phyloP scores from a whole-genome alignment of 1,284 basidiomycete species.

The Cutaneotrichosporon daszewskae region DNA sequence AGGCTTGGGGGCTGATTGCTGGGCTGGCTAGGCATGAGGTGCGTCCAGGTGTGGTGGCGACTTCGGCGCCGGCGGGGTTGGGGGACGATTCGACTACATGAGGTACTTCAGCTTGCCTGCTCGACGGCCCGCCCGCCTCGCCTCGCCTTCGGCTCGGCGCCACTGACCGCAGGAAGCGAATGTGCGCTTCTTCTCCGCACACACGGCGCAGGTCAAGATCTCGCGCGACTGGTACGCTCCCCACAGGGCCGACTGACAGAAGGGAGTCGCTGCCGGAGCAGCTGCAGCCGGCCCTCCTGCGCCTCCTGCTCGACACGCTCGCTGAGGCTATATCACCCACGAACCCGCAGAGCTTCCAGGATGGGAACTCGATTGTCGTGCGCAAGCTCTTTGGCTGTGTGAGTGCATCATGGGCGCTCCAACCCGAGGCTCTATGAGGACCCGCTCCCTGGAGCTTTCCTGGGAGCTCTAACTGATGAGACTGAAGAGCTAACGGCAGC shows the following conservation, averaged over 20 bases:
- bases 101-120: no score
- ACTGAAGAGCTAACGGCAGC: slow-evolving; percentile 32
- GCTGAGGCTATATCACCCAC: slow-evolving; percentile 33
- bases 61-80: not conserved
- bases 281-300: slow-evolving; percentile 36
- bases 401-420: no score
- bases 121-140: no score
- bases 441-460: no score
- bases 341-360: slow-evolving; percentile 30
- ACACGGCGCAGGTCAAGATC: slow-evolving; percentile 85
- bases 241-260: not conserved
- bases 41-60: slow-evolving; percentile 3
- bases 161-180: slow-evolving; percentile 55
- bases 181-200: slow-evolving; percentile 86
- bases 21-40: slow-evolving; percentile 43
- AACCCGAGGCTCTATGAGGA: no score
- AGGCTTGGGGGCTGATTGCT: slow-evolving; percentile 47
- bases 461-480: no score
- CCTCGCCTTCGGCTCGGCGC: not conserved
- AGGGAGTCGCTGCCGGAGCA: slow-evolving; percentile 45
- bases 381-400: slow-evolving; percentile 82
- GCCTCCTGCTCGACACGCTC: slow-evolving; percentile 38
- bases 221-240: slow-evolving; percentile 70
- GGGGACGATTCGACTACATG: no score
- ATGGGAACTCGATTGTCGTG: slow-evolving; percentile 56